These are phyloP conservation scores for Zymoseptoria pseudotritici DNA, from an alignment of 2,329 filamentous ascomycete species.

Conservation along the genomic window DNA sequence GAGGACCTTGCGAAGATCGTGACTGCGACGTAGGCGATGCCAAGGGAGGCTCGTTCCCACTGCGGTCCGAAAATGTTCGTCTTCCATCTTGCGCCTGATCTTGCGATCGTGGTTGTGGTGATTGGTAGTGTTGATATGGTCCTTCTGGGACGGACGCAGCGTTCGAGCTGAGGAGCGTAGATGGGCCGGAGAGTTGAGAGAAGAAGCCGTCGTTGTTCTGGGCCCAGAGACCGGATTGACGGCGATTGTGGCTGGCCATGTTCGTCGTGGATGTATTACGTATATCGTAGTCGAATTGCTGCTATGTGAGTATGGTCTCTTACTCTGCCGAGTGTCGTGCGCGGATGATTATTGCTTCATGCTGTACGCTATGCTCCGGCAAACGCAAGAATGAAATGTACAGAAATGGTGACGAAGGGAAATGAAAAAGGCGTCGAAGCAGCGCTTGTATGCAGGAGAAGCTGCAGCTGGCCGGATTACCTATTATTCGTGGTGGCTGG, in stretches of 20 bases:
- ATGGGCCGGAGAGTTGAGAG: conserved; percentile 13
- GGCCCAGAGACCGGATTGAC: conserved; percentile 26
- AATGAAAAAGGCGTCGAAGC: background rate
- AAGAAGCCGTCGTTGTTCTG: conserved; percentile 19
- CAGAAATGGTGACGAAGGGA: background rate
- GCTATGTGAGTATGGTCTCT: background rate
- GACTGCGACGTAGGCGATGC: background rate
- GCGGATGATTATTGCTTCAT: background rate
- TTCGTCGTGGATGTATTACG: background rate
- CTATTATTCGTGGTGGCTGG: background rate
- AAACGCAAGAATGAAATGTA: background rate
- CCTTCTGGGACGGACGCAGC: conserved; percentile 5
- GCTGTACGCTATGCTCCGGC: background rate
- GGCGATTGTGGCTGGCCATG: conserved; percentile 13
- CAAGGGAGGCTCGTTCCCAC: conserved; percentile 1
- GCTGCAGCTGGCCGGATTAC: background rate
- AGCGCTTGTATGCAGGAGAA: background rate
- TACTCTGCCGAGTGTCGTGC: background rate
- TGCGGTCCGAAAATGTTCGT: conserved; percentile 25
- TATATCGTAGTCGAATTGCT: background rate
- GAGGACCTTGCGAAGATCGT: background rate
- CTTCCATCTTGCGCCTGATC: conserved; percentile 8
- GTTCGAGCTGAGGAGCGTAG: conserved; percentile 5
- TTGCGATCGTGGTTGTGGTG: conserved; percentile 9
- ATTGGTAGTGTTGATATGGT: conserved; percentile 28